Conservation (phyloP, 257 asterid species). For the Solanum chiquidenum region DNA sequence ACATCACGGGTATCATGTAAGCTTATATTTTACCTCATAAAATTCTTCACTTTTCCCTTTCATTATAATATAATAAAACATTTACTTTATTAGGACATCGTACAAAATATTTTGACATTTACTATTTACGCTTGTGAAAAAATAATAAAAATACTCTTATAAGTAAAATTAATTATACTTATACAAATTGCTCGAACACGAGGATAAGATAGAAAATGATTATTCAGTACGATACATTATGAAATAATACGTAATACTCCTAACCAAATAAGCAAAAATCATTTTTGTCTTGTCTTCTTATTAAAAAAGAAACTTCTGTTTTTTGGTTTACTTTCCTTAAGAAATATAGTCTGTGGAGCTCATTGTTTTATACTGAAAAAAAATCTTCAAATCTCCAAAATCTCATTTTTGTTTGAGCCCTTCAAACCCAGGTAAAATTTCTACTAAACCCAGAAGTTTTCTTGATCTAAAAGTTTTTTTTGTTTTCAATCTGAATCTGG, state of each 20-base stretch:
- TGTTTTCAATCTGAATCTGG: background rate
- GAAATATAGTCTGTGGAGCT: background rate
- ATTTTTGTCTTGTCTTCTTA: background rate
- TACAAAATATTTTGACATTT: too few species aligned
- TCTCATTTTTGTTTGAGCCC: background rate
- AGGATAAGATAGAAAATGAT: background rate
- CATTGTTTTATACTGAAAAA: background rate
- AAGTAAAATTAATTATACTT: background rate
- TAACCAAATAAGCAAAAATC: background rate
- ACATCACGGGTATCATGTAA: too few species aligned
- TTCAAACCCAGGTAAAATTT: conserved; percentile 12
- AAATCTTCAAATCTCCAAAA: background rate
- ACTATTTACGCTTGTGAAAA: too few species aligned
- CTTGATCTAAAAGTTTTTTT: background rate
- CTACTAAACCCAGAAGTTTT: background rate
- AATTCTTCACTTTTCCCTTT: too few species aligned
- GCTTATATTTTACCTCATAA: background rate
- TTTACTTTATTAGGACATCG: background rate
- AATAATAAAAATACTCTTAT: too few species aligned
- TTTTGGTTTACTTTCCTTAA: background rate
- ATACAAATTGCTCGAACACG: background rate
- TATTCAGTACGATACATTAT: background rate
- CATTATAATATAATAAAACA: background rate
- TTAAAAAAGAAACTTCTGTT: background rate
- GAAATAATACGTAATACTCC: too few species aligned